Evolutionary conservation across 2,329 filamentous ascomycete species (phyloP).

Genomic region (Clarireedia hainanense): DNA sequence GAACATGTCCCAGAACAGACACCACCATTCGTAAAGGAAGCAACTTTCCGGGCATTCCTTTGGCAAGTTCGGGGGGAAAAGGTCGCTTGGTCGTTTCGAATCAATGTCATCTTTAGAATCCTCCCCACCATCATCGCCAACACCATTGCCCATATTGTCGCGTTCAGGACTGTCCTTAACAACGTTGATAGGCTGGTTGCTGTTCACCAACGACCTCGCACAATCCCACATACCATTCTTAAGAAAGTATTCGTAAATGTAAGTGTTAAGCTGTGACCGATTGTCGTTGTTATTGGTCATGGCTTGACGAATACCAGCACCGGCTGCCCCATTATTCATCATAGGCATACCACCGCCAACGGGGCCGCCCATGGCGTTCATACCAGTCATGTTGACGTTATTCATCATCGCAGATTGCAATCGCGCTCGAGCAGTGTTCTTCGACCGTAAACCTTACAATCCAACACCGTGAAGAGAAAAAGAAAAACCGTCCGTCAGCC

Average conservation of each 20-base stretch:
- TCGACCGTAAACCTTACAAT: slow-evolving; percentile 13
- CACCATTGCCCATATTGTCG: slow-evolving; percentile 62
- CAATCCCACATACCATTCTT: slow-evolving; percentile 78
- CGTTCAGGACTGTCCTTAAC: slow-evolving; percentile 61
- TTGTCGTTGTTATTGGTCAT: slow-evolving; percentile 28
- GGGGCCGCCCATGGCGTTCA: slow-evolving; percentile 60
- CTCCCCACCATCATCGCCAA: slow-evolving; percentile 65
- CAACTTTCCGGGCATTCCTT: slow-evolving; percentile 60
- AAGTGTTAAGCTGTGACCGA: slow-evolving; percentile 65
- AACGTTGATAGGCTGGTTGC: slow-evolving; percentile 59
- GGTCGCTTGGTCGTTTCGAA: slow-evolving; percentile 66
- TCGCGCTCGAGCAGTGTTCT: slow-evolving; percentile 19
- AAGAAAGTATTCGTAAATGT: slow-evolving; percentile 88
- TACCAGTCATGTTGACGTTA: slow-evolving; percentile 48
- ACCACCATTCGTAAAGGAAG: slow-evolving; percentile 97
- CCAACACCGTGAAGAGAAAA: slow-evolving; percentile 9
- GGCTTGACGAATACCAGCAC: slow-evolving; percentile 24
- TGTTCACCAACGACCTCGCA: slow-evolving; percentile 64
- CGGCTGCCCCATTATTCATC: slow-evolving; percentile 49
- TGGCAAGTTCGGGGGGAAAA: slow-evolving; percentile 67
- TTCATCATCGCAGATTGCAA: slow-evolving; percentile 26
- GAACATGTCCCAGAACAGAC: slow-evolving; percentile 94
- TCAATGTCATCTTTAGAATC: slow-evolving; percentile 73
- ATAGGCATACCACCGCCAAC: slow-evolving; percentile 51
- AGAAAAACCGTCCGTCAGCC: slow-evolving; percentile 19